phyloP scores from a whole-genome alignment of 2,329 filamentous ascomycete species.

The Aureobasidium sp. region DNA sequence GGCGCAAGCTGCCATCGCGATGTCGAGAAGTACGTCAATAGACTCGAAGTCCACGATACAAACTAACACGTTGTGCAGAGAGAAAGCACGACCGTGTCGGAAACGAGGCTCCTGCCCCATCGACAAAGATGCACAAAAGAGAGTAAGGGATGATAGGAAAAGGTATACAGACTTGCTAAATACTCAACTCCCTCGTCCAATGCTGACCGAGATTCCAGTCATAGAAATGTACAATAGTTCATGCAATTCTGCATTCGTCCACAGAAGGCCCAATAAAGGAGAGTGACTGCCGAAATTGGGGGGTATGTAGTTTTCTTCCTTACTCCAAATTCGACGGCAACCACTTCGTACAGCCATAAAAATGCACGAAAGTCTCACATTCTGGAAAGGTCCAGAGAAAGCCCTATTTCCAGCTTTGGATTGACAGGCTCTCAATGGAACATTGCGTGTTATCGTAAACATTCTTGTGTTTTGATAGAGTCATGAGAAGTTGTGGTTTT shows the following conservation, averaged over 20 bases:
- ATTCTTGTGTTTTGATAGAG: neutral
- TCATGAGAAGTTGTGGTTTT: neutral
- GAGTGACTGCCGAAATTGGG: neutral
- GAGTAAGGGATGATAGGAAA: neutral
- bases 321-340: neutral
- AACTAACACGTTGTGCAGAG: neutral
- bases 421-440: neutral
- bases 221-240: neutral
- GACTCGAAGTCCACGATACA: neutral
- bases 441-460: neutral
- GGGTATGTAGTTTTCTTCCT: neutral
- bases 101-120: neutral
- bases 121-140: neutral
- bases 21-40: neutral
- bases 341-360: neutral
- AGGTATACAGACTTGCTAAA: neutral
- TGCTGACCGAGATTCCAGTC: neutral
- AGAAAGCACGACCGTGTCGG: neutral
- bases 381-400: neutral
- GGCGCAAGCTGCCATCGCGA: neutral
- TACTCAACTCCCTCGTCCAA: neutral
- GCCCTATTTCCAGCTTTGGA: no score
- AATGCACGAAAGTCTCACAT: neutral
- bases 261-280: neutral
- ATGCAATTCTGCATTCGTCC: neutral